These are phyloP conservation scores for Penicillium flavigenum DNA, from an alignment of 495 filamentous ascomycete species.

Conservation along the genomic window DNA sequence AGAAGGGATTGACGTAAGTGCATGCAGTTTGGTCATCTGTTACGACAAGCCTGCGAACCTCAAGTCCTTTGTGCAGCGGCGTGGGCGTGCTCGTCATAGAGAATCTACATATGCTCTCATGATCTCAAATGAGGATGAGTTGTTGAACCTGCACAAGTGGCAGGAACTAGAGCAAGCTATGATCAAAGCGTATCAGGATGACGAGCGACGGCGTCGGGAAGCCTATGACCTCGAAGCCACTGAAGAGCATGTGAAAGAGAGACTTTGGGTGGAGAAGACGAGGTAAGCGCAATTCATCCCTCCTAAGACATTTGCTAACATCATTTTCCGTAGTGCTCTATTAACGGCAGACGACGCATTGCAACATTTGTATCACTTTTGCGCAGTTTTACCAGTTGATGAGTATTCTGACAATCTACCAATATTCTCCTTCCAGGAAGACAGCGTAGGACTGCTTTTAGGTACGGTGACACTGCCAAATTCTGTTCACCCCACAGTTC, in stretches of 20 bases:
- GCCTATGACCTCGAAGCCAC: slow-evolving; percentile 49
- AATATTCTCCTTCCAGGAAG: slow-evolving; percentile 43
- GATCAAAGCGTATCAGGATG: slow-evolving; percentile 70
- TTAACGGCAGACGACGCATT: slow-evolving; percentile 71
- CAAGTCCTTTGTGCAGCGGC: slow-evolving; percentile 85
- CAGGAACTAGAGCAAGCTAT: slow-evolving; percentile 66
- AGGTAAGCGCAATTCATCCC: slow-evolving; percentile 35
- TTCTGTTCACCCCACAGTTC: slow-evolving; percentile 63
- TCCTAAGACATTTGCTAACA: slow-evolving; percentile 3
- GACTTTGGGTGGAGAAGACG: slow-evolving; percentile 53
- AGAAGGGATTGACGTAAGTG: slow-evolving; percentile 87
- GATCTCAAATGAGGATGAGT: slow-evolving; percentile 41
- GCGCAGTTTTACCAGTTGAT: slow-evolving; percentile 55
- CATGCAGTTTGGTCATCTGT: slow-evolving; percentile 85
- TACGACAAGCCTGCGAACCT: slow-evolving; percentile 73
- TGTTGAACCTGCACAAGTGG: slow-evolving; percentile 51
- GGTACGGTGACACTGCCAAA: slow-evolving; percentile 65
- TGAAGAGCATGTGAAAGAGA: slow-evolving; percentile 44
- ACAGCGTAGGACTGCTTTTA: slow-evolving; percentile 18
- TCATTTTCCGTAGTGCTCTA: slow-evolving; percentile 55
- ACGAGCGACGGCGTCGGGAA: slow-evolving; percentile 53
- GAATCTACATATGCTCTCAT: slow-evolving; percentile 73
- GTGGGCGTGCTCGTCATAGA: slow-evolving; percentile 75
- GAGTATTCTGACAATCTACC: slow-evolving; percentile 56
- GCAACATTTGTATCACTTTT: slow-evolving; percentile 82